phyloP scores from a whole-genome alignment of 768 basidiomycete species.

The Mycena albidolilacea region DNA sequence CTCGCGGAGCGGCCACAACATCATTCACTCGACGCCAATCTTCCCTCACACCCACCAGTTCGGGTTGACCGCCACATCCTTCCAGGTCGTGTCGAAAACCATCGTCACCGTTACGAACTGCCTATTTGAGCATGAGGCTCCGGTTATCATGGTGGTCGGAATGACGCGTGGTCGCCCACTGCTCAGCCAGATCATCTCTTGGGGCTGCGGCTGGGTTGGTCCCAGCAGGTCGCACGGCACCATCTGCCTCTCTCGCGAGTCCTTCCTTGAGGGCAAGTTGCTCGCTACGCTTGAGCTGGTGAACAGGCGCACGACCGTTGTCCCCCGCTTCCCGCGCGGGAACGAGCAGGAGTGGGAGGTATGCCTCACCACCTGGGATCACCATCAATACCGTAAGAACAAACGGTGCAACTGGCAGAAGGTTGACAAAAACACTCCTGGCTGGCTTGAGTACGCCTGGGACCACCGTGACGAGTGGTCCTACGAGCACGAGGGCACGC shows the following conservation, averaged over 20 bases:
- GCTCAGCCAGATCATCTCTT: background rate
- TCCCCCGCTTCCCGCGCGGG: constrained; percentile 21
- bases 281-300: constrained; percentile 14
- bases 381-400: constrained; percentile 14
- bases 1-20: constrained; percentile 13
- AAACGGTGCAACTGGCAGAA: constrained; percentile 20
- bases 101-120: constrained; percentile 12
- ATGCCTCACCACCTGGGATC: constrained; percentile 27
- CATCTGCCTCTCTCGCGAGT: constrained; percentile 28
- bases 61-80: constrained; percentile 26
- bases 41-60: constrained; percentile 10
- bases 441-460: constrained; percentile 29
- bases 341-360: constrained; percentile 20
- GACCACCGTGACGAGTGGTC: constrained; percentile 31
- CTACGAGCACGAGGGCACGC: constrained; percentile 27
- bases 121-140: constrained; percentile 18
- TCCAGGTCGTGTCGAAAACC: constrained; percentile 24
- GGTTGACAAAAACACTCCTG: background rate
- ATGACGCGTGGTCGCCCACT: constrained; percentile 8
- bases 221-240: constrained; percentile 21
- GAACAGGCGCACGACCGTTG: constrained; percentile 27
- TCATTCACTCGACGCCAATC: constrained; percentile 31
- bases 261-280: constrained; percentile 28
- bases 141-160: constrained; percentile 28
- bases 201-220: constrained; percentile 24